Base-by-base conservation (phyloP, 768 basidiomycete genomes). In the Termitomyces sp. region DNA sequence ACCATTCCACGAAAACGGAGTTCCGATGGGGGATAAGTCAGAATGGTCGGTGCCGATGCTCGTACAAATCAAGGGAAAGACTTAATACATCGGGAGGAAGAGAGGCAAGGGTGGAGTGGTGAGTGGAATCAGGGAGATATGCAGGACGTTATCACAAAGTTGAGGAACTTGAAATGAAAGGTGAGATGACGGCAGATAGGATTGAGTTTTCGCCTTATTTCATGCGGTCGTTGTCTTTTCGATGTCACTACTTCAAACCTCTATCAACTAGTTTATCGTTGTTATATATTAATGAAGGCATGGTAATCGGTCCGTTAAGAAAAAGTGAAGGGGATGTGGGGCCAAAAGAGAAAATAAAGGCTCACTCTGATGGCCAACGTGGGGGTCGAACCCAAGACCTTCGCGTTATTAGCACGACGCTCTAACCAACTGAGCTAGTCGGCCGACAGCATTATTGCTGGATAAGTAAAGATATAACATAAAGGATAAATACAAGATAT, bases 361-460 rank as follows among this genome's bases (percentile, higher is more conserved):
- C 32, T 5, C 6, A 32, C 0, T 3, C 5, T 30, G 23, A 28
- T 85, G 83, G 84, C 85, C 84, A 84, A 84, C 83, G 81, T 85
- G 84, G 84, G 85, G 84, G 80, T 86, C 84, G 85, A 86, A 86
- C 85, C 85, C 84, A 86, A 82, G 85, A 85, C 85, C 84, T 87
- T 86, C 83, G 86, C 81, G 82, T 85, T 83, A 87, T 88, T 89
- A 89, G 87, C 84, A 88, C 88, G 83, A 89, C 88, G 89, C 88
- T 91, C 89, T 89, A 90, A 90, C 89, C 89, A 89, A 77, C 89
- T 91, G 88, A 91, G 89, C 88, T 89, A 90, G 86, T 83, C 88
- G 87, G 88, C 88, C 87, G 14, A 4, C 4, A n/a, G n/a, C n/a
- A n/a, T n/a, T n/a, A n/a, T n/a, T n/a, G n/a, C n/a, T n/a, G n/a